Base-by-base conservation (phyloP, 1,139 yeast genomes). In the Suhomyces atakaporum region DNA sequence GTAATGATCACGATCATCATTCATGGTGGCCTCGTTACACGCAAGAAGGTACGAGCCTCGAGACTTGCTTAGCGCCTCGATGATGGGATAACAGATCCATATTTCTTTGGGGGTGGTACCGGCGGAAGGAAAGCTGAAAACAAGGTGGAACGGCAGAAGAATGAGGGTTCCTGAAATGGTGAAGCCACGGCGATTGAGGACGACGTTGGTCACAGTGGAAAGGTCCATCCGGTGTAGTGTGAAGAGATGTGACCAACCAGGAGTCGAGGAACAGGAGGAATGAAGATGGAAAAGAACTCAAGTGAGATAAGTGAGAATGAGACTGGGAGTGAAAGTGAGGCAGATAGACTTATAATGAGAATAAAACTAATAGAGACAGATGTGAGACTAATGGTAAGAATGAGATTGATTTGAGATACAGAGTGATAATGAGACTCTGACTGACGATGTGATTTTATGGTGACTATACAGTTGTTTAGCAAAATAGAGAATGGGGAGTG, bases 41-140 rank as follows among this genome's bases (percentile, higher is more conserved):
- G 38, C 13, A 14, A 63, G 43, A 58, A 68, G 57, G 2, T 77
- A 65, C 3, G 80, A 66, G 18, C 84, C 80, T 44, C 77, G 52
- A 20, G 81, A 72, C 46, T 84, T 79, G 45, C 77, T 76, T 2
- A 86, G 80, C 38, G 74, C 66, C 31, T 81, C 84, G 30, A 90
- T 82, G 48, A 90, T 79, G 0, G 97, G 97, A 59, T 90, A 92
- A 42, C 96, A 85, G 23, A 89, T 75, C 98, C 98, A 92, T 15
- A 88, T 76, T 56, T 92, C 97, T 42, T 81, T 65, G 4, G 38
- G 16, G 5, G 38, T 10, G 2, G 28, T 5, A 22, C 11, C 24
- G 5, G 24, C 5, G 22, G 26, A 5, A 2, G 29, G 16, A 8
- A 49, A 49, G 26, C 43, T 77, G 60, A 90, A 90, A 16, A 92